A percentile compares a stretch with the other conserved stretches of the same genome.
Conservation (phyloP, 352 stramenopile species). For the Phytophthora tubulina region DNA sequence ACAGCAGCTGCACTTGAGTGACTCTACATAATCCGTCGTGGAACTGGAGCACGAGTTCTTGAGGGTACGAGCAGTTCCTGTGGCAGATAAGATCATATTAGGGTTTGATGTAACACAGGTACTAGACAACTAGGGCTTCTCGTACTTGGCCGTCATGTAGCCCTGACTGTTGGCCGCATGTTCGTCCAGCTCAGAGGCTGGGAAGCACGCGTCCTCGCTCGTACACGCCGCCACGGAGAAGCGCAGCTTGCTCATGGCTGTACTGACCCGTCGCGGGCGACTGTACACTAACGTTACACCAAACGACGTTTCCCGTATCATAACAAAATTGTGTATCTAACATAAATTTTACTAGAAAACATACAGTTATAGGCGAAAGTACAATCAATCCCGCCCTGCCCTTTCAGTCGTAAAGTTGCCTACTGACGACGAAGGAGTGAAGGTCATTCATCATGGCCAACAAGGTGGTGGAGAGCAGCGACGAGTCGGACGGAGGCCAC, state of each 20-base stretch:
- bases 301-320: no score
- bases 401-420: slow-evolving; percentile 25
- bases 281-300: slow-evolving; percentile 1
- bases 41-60: slow-evolving; percentile 92
- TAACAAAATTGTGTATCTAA: no score
- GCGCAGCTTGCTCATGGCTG: slow-evolving; percentile 82
- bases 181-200: slow-evolving; percentile 86
- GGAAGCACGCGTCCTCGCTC: slow-evolving; percentile 89
- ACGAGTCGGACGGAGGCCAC: slow-evolving; percentile 71
- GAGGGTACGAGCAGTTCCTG: slow-evolving; percentile 94
- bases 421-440: background rate
- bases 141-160: slow-evolving; percentile 84
- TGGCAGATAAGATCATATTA: slow-evolving; percentile 10
- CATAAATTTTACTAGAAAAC: no score
- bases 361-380: no score
- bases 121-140: background rate
- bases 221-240: slow-evolving; percentile 89
- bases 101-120: background rate
- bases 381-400: no score
- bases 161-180: slow-evolving; percentile 68
- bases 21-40: slow-evolving; percentile 72
- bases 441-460: slow-evolving; percentile 52
- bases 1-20: slow-evolving; percentile 91
- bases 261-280: slow-evolving; percentile 5
- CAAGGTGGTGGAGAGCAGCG: slow-evolving; percentile 82